Evolutionary conservation across 2,329 filamentous ascomycete genomes (phyloP).

Genomic region (Venturia effusa): DNA sequence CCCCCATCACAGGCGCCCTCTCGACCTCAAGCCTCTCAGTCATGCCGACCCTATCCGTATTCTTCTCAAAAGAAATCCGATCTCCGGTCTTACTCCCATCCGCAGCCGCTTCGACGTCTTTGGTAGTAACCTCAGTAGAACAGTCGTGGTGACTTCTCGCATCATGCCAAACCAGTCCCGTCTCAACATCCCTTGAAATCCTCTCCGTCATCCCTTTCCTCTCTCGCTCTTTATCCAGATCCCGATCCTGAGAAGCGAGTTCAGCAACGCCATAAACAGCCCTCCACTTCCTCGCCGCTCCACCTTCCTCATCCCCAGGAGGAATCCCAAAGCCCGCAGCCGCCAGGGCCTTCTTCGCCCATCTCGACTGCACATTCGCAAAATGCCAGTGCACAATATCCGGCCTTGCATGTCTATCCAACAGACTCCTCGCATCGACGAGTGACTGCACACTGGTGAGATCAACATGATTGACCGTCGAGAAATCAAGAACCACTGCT

Average conservation of each 20-base stretch:
- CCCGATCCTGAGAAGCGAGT: background rate
- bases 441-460: conserved; percentile 76
- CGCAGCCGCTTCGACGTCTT: background rate
- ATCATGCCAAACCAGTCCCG: background rate
- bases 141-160: background rate
- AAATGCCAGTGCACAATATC: conserved; percentile 6
- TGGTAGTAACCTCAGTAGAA: background rate
- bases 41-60: background rate
- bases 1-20: background rate
- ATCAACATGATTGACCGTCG: conserved; percentile 72
- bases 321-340: conserved; percentile 1
- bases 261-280: background rate
- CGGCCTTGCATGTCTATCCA: conserved; percentile 2
- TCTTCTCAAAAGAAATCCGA: background rate
- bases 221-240: background rate
- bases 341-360: background rate
- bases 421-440: conserved; percentile 49
- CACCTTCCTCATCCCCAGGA: background rate
- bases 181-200: background rate
- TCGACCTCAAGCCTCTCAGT: background rate
- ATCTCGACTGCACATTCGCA: background rate
- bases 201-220: background rate
- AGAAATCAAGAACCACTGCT: conserved; percentile 78
- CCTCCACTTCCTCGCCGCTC: background rate
- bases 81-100: background rate